These are phyloP conservation scores for Orbilia blumenaviensis DNA, from an alignment of 2,329 filamentous ascomycete species.

Conservation along the genomic window DNA sequence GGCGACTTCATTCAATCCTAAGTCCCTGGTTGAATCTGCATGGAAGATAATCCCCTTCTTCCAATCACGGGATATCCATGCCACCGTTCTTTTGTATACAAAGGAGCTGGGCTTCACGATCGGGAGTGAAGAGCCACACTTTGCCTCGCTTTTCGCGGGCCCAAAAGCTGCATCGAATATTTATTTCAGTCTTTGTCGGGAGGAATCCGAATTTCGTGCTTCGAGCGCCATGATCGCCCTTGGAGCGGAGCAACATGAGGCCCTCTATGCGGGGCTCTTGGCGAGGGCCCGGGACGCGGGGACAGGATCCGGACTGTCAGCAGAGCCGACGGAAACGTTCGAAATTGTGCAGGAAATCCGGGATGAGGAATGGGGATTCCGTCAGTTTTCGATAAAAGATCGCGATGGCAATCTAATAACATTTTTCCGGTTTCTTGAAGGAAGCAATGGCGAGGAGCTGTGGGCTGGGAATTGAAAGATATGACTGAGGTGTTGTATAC, in stretches of 20 bases:
- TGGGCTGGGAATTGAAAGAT: not conserved
- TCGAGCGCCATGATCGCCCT: conserved; percentile 4
- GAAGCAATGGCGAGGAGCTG: not conserved
- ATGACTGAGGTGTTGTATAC: not conserved
- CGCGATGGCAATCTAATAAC: not conserved
- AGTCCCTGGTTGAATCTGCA: not conserved
- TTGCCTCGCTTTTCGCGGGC: not conserved
- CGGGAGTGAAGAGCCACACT: not conserved
- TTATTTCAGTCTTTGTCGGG: not conserved
- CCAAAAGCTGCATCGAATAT: not conserved
- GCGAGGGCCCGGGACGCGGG: too few species aligned
- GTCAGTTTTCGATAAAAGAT: not conserved
- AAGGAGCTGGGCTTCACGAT: not conserved
- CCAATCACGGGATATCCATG: conserved; percentile 1
- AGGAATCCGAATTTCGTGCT: conserved; percentile 2
- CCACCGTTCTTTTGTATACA: not conserved
- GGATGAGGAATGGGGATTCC: not conserved
- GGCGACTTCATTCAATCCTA: not conserved
- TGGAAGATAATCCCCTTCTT: conserved; percentile 14
- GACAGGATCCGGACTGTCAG: too few species aligned
- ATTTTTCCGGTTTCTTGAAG: conserved; percentile 1
- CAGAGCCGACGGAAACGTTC: not conserved
- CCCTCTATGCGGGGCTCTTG: not conserved
- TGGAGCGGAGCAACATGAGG: not conserved
- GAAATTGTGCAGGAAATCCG: not conserved